phyloP scores from a whole-genome alignment of 1,139 yeast genomes.

The Nakaseomyces bracarensis region DNA sequence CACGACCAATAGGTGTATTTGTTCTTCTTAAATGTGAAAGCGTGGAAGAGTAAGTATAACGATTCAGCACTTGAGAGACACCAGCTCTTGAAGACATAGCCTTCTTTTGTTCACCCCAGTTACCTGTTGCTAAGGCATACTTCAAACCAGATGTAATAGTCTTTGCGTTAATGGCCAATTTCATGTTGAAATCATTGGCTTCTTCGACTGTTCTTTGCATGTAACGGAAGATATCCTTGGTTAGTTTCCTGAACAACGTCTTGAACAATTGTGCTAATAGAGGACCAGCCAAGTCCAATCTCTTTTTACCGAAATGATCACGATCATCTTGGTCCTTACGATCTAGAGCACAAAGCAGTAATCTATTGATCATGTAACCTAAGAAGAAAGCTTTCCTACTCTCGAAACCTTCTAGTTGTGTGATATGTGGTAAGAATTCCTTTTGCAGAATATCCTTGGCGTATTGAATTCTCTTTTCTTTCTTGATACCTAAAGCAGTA shows the following conservation, averaged over 20 bases:
- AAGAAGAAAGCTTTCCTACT: constrained; percentile 93
- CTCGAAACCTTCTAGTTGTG: constrained; percentile 95
- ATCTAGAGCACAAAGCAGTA: constrained; percentile 89
- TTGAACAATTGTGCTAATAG: constrained; percentile 90
- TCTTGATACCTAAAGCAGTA: constrained; percentile 80
- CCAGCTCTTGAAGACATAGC: constrained; percentile 99
- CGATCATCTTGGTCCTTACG: constrained; percentile 98
- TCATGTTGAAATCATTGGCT: constrained; percentile 91
- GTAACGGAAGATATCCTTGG: constrained; percentile 90
- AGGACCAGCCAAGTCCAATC: constrained; percentile 98
- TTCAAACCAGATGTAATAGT: constrained; percentile 96
- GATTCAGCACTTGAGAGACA: constrained; percentile 95
- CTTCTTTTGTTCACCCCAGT: constrained; percentile 99
- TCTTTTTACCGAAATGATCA: constrained; percentile 97
- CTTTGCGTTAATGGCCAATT: constrained; percentile 92
- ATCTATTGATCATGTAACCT: constrained; percentile 95
- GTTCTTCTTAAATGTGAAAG: constrained; percentile 97
- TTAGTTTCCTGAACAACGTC: constrained; percentile 83
- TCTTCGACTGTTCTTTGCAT: constrained; percentile 99
- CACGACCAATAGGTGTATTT: constrained; percentile 97
- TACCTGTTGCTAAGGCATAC: constrained; percentile 97
- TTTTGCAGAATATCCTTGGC: constrained; percentile 94
- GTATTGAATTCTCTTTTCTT: constrained; percentile 96
- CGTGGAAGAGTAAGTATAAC: constrained; percentile 96
- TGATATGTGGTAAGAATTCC: constrained; percentile 92